A percentile compares a stretch with the other conserved stretches of the same genome.
phyloP scores from a whole-genome alignment of 176 grass and related monocot genomes.

The Leersia perrieri region DNA sequence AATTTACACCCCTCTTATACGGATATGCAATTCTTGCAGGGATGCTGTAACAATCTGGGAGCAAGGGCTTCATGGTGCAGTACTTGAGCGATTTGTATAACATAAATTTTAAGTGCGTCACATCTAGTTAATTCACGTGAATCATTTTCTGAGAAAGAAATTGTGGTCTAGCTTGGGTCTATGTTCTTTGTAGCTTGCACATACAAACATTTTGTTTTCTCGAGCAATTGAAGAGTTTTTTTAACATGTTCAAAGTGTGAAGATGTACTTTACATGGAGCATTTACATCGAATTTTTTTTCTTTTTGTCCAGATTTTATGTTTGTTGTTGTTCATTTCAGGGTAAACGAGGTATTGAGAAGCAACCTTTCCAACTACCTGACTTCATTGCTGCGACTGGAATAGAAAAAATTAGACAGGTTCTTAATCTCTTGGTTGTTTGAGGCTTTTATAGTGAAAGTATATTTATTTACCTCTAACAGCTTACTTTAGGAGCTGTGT shows the following conservation, averaged over 20 bases:
- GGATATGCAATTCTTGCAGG: constrained; percentile 80
- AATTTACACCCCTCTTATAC: constrained; percentile 79
- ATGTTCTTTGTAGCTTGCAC: not conserved
- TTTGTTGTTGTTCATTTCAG: constrained; percentile 48
- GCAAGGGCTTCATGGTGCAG: constrained; percentile 49
- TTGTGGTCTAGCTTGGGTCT: constrained; percentile 29
- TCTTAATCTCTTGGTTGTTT: not conserved
- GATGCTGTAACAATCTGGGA: constrained; percentile 59
- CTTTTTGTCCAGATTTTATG: constrained; percentile 32
- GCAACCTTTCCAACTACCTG: constrained; percentile 91
- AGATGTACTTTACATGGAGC: not conserved
- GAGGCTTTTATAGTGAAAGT: not conserved
- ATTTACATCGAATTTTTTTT: too few species aligned
- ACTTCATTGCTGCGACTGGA: constrained; percentile 98
- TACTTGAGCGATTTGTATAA: constrained; percentile 45
- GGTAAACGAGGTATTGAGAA: constrained; percentile 99
- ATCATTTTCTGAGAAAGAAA: constrained; percentile 13
- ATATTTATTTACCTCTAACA: not conserved
- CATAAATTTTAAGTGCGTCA: constrained; percentile 15
- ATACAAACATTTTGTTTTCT: not conserved
- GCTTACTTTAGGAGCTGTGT: not conserved
- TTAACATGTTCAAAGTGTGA: not conserved
- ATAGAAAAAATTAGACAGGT: constrained; percentile 99
- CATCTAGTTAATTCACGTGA: constrained; percentile 47
- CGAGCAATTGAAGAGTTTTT: not conserved